A percentile compares a stretch with the other conserved stretches of the same genome.
These are phyloP conservation scores for Aspergillus flavus DNA, from an alignment of 2,329 filamentous ascomycete species.

Conservation along the genomic window DNA sequence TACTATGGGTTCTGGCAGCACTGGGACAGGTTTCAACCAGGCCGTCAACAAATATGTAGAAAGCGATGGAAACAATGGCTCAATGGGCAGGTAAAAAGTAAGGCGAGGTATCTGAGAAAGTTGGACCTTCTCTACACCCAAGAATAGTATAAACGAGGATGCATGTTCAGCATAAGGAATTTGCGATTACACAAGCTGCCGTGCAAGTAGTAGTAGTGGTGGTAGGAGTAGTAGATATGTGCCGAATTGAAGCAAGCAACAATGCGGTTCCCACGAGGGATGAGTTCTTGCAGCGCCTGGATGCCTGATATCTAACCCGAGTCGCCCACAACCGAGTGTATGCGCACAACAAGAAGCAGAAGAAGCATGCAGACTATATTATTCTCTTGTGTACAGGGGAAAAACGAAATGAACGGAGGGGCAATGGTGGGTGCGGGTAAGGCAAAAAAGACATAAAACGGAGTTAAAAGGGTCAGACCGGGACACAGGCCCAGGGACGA, in stretches of 20 bases:
- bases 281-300: constrained; percentile 13
- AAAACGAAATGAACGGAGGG: constrained; percentile 8
- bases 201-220: constrained; percentile 14
- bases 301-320: constrained; percentile 16
- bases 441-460: constrained; percentile 22
- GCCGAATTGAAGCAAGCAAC: constrained; percentile 3
- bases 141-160: constrained; percentile 49
- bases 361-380: constrained; percentile 9
- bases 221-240: constrained; percentile 7
- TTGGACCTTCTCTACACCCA: constrained; percentile 39
- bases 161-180: constrained; percentile 49
- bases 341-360: constrained; percentile 15
- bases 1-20: constrained; percentile 16
- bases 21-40: not conserved
- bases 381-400: constrained; percentile 16
- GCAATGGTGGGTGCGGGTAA: constrained; percentile 24
- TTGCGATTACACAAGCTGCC: constrained; percentile 28
- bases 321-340: constrained; percentile 15
- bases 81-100: constrained; percentile 14
- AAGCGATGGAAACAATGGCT: constrained; percentile 13
- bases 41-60: constrained; percentile 1
- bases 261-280: constrained; percentile 14
- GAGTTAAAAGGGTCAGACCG: constrained; percentile 21
- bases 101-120: constrained; percentile 11
- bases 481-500: constrained; percentile 24